phyloP scores from a whole-genome alignment of 225 moss, liverwort and hornwort genomes.

The Physcomitrium patens region DNA sequence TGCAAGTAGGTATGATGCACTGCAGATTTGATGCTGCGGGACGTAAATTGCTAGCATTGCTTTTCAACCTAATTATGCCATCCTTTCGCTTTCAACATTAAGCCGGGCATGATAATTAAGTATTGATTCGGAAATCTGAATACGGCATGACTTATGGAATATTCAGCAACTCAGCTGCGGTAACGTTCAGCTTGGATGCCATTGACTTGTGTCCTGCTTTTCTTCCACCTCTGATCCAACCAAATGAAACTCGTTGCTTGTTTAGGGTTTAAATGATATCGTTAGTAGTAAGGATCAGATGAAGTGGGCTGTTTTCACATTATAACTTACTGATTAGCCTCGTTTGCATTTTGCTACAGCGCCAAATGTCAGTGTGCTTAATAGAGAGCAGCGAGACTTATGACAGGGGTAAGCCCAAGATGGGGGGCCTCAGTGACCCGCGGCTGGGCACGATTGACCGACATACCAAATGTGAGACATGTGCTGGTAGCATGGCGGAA shows the following conservation, averaged over 20 bases:
- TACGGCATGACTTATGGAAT: background rate
- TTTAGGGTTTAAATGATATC: slow-evolving; percentile 27
- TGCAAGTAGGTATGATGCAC: background rate
- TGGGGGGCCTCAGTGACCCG: slow-evolving; percentile 97
- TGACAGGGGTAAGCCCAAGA: slow-evolving; percentile 95
- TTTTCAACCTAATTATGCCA: slow-evolving; percentile 8
- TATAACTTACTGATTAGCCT: slow-evolving; percentile 19
- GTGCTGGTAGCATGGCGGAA: slow-evolving; percentile 98
- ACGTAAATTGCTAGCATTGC: background rate
- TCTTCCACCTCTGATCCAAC: background rate
- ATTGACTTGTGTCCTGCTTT: background rate
- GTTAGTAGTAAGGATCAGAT: background rate
- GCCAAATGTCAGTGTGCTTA: slow-evolving; percentile 99
- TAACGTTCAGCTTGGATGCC: background rate
- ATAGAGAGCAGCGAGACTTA: slow-evolving; percentile 99
- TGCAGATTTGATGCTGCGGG: background rate
- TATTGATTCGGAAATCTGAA: background rate
- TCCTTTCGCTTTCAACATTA: background rate
- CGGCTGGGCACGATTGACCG: slow-evolving; percentile 95
- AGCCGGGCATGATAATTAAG: background rate
- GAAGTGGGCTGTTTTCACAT: background rate
- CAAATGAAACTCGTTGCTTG: background rate
- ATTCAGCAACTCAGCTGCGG: background rate
- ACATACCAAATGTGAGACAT: slow-evolving; percentile 97
- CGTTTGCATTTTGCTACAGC: slow-evolving; percentile 57